Evolutionary conservation across 1,284 basidiomycete species (phyloP).

Genomic region (Cryptococcus depauperatus): DNA sequence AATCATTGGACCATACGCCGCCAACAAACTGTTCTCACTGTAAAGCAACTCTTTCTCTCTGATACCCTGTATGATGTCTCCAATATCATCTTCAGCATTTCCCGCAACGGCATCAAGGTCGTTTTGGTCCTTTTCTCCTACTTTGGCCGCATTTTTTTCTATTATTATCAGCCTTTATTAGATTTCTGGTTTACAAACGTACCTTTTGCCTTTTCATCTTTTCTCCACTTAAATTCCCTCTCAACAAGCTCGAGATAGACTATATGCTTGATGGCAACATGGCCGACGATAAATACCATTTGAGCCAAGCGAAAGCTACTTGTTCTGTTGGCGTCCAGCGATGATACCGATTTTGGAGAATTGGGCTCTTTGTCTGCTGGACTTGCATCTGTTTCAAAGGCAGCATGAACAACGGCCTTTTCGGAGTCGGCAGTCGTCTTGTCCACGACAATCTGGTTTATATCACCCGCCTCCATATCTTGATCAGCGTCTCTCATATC

Average conservation of each 20-base stretch:
- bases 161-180: conserved; percentile 28
- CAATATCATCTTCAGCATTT: conserved; percentile 96
- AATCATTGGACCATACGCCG: conserved; percentile 80
- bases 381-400: not conserved
- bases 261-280: conserved; percentile 95
- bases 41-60: conserved; percentile 84
- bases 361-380: not conserved
- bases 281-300: conserved; percentile 86
- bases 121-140: conserved; percentile 60
- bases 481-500: conserved; percentile 1
- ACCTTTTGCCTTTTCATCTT: conserved; percentile 78
- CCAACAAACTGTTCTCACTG: conserved; percentile 72
- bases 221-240: conserved; percentile 90
- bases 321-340: conserved; percentile 40
- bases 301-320: conserved; percentile 84
- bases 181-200: conserved; percentile 27
- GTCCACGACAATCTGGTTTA: not conserved
- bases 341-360: not conserved
- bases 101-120: conserved; percentile 96
- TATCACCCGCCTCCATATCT: not conserved
- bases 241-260: conserved; percentile 96
- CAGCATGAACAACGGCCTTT: conserved; percentile 5
- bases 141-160: conserved; percentile 43
- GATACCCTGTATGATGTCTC: conserved; percentile 74
- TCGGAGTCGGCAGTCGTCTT: conserved; percentile 13